Evolutionary conservation across 805 yeast species (phyloP).

Genomic region (Yarrowia deformans): DNA sequence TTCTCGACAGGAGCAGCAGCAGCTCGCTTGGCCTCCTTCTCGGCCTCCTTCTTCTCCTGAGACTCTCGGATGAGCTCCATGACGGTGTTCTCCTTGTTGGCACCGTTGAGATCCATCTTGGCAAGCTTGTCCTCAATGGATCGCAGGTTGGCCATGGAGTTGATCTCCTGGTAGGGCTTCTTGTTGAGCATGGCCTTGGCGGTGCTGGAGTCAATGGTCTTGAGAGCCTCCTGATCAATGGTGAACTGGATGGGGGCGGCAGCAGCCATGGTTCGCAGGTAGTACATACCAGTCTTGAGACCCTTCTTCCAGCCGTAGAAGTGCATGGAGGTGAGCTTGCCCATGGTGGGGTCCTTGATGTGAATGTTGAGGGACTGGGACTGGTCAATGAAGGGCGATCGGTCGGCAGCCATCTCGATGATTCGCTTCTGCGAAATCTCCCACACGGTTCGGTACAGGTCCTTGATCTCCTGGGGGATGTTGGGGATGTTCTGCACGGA

Average conservation of each 20-base stretch:
- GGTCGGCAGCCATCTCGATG: conserved; percentile 85
- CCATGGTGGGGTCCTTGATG: conserved; percentile 90
- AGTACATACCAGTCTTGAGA: conserved; percentile 98
- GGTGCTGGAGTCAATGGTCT: conserved; percentile 42
- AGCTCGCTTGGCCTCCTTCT: conserved; percentile 23
- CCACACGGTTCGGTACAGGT: conserved; percentile 94
- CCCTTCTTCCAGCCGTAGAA: conserved; percentile 99
- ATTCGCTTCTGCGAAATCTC: conserved; percentile 86
- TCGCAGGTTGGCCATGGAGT: conserved; percentile 27
- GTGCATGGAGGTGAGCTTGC: conserved; percentile 96
- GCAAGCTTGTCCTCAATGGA: conserved; percentile 26
- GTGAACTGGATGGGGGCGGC: conserved; percentile 95
- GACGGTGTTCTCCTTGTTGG: conserved; percentile 30
- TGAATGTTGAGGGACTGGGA: conserved; percentile 92
- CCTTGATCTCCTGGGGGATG: conserved; percentile 77
- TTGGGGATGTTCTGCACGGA: conserved; percentile 78
- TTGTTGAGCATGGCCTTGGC: conserved; percentile 41
- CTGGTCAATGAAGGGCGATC: conserved; percentile 79
- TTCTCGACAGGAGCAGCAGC: conserved; percentile 3
- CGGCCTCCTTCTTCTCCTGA: conserved; percentile 22
- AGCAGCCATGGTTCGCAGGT: conserved; percentile 96
- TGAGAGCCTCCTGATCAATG: conserved; percentile 60
- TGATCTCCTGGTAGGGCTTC: conserved; percentile 38
- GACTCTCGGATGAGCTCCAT: conserved; percentile 28
- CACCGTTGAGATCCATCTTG: conserved; percentile 18